phyloP scores from a whole-genome alignment of 257 asterid genomes.

The Solanum peruvianum region DNA sequence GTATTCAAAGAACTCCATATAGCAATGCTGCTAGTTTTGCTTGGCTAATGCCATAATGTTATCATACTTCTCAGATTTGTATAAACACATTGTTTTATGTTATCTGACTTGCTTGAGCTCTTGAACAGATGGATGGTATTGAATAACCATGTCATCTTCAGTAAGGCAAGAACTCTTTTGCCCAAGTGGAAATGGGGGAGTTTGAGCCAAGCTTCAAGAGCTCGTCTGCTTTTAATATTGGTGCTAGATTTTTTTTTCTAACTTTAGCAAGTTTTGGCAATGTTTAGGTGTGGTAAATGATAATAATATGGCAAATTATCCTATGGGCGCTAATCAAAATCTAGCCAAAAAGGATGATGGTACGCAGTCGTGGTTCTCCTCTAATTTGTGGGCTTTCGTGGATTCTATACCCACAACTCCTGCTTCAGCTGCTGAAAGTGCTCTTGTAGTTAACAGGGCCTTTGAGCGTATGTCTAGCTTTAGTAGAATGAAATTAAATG shows the following conservation, averaged over 20 bases:
- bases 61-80: not conserved
- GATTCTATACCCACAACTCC: conserved; percentile 96
- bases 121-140: conserved; percentile 72
- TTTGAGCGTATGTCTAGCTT: conserved; percentile 91
- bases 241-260: conserved; percentile 29
- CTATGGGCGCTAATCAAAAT: conserved; percentile 39
- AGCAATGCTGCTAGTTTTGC: conserved; percentile 13
- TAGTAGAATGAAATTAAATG: conserved; percentile 49
- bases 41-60: conserved; percentile 15
- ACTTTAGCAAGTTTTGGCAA: conserved; percentile 34
- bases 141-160: conserved; percentile 29
- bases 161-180: conserved; percentile 61
- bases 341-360: conserved; percentile 39
- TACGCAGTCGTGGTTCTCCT: conserved; percentile 69
- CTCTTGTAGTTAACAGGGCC: conserved; percentile 74
- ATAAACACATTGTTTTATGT: conserved; percentile 10
- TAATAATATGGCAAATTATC: conserved; percentile 28
- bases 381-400: conserved; percentile 80
- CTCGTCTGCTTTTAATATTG: conserved; percentile 31
- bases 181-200: conserved; percentile 94
- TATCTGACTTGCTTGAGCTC: conserved; percentile 49
- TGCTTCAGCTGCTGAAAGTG: conserved; percentile 91
- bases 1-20: conserved; percentile 38
- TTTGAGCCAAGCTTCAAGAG: conserved; percentile 83
- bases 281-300: conserved; percentile 60